phyloP scores from a whole-genome alignment of 768 basidiomycete genomes.

The Tricholoma hemisulphureum region DNA sequence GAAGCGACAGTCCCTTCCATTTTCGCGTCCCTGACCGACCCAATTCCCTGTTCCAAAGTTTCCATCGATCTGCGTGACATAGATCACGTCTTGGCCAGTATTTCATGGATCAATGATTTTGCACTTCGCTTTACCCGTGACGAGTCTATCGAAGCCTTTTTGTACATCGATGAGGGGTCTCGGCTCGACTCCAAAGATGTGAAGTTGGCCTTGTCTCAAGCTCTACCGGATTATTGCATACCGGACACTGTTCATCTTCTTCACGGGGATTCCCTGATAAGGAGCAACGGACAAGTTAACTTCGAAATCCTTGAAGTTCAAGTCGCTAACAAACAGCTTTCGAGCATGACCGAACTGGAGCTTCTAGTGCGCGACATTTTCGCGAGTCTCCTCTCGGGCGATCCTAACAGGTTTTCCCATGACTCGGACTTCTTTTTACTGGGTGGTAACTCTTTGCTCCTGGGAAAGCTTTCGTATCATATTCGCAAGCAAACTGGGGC shows the following conservation, averaged over 20 bases:
- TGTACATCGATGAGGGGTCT: constrained; percentile 26
- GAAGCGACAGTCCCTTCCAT: constrained; percentile 35
- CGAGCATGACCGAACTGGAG: constrained; percentile 30
- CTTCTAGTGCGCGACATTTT: constrained; percentile 37
- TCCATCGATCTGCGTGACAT: constrained; percentile 27
- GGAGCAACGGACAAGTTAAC: constrained; percentile 25
- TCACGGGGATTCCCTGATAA: constrained; percentile 19
- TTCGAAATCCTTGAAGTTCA: constrained; percentile 31
- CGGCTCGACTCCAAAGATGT: constrained; percentile 21
- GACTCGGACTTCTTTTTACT: constrained; percentile 45
- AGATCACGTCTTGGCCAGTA: constrained; percentile 24
- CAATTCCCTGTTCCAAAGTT: constrained; percentile 38
- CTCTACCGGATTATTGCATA: constrained; percentile 40
- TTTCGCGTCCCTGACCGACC: constrained; percentile 32
- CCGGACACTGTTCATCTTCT: constrained; percentile 37
- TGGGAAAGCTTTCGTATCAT: constrained; percentile 44
- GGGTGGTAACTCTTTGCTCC: constrained; percentile 44
- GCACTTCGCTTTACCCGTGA: constrained; percentile 32
- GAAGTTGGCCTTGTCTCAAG: constrained; percentile 16
- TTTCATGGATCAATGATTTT: constrained; percentile 33
- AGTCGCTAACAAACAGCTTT: constrained; percentile 18
- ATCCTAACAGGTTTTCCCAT: constrained; percentile 26
- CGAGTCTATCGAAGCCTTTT: constrained; percentile 37
- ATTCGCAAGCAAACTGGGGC: constrained; percentile 40
- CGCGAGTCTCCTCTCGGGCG: constrained; percentile 31